Conservation (phyloP, 2,329 filamentous ascomycete species). For the Capronia epimyces region DNA sequence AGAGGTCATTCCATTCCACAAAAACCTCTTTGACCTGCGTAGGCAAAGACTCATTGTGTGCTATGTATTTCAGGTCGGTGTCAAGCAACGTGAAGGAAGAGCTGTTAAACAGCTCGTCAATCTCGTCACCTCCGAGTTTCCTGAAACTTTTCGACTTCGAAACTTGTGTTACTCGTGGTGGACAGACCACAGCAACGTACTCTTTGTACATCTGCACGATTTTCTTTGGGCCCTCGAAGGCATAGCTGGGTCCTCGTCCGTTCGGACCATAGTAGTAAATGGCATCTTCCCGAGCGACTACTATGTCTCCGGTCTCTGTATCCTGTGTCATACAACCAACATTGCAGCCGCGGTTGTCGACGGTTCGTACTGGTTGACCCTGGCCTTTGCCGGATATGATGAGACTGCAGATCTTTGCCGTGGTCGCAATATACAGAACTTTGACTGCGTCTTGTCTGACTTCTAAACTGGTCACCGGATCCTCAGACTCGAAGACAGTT, state of each 20-base stretch:
- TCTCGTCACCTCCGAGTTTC: constrained; percentile 65
- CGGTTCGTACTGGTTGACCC: constrained; percentile 76
- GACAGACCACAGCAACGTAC: constrained; percentile 81
- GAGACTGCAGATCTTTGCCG: constrained; percentile 77
- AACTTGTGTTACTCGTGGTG: constrained; percentile 56
- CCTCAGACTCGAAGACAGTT: constrained; percentile 92
- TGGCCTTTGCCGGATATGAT: constrained; percentile 83
- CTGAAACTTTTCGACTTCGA: constrained; percentile 58
- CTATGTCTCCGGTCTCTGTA: constrained; percentile 69
- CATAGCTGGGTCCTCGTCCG: constrained; percentile 79
- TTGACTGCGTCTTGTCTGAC: constrained; percentile 61
- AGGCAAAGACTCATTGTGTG: constrained; percentile 78
- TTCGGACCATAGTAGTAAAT: constrained; percentile 88
- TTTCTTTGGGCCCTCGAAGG: constrained; percentile 86
- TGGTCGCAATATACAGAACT: constrained; percentile 87
- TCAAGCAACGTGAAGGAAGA: constrained; percentile 90
- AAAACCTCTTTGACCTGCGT: constrained; percentile 76
- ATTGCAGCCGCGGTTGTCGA: constrained; percentile 84
- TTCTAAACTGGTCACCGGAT: constrained; percentile 88
- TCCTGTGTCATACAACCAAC: constrained; percentile 95
- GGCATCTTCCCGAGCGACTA: constrained; percentile 91
- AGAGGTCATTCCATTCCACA: constrained; percentile 84
- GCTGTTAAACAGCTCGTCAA: constrained; percentile 76
- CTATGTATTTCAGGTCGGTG: constrained; percentile 81
- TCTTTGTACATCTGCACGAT: constrained; percentile 72